Conservation (phyloP, 768 basidiomycete genomes). For the Hygrocybe punicea region DNA sequence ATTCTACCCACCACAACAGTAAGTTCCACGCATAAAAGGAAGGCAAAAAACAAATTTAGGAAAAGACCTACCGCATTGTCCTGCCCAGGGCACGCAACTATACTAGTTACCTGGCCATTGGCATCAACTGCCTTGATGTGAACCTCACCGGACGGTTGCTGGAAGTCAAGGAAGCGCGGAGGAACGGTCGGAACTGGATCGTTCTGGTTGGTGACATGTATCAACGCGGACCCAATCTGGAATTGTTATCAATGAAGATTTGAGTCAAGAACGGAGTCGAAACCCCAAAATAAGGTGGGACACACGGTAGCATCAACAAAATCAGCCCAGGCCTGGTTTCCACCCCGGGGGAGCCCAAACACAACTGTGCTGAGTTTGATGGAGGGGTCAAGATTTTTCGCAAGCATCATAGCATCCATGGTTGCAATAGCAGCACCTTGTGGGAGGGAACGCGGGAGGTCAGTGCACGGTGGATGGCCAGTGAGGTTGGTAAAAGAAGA, state of each 20-base stretch:
- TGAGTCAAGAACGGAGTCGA: background rate
- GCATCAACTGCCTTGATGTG: slow-evolving; percentile 38
- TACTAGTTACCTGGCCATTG: slow-evolving; percentile 24
- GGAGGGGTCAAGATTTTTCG: slow-evolving; percentile 33
- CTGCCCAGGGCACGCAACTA: slow-evolving; percentile 38
- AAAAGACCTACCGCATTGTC: slow-evolving; percentile 32
- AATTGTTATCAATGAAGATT: background rate
- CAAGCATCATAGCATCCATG: slow-evolving; percentile 43
- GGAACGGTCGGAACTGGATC: slow-evolving; percentile 44
- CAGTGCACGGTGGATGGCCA: background rate
- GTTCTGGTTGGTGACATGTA: slow-evolving; percentile 39
- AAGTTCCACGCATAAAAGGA: background rate
- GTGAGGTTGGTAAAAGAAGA: background rate
- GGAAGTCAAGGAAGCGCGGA: slow-evolving; percentile 35
- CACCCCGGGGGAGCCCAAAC: slow-evolving; percentile 46
- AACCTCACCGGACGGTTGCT: slow-evolving; percentile 40
- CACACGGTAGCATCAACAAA: slow-evolving; percentile 37
- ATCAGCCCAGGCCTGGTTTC: slow-evolving; percentile 44
- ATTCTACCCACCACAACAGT: slow-evolving; percentile 17
- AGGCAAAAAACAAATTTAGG: background rate
- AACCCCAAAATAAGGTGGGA: background rate
- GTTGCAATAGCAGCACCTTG: slow-evolving; percentile 45
- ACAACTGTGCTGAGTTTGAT: slow-evolving; percentile 33
- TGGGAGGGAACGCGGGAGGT: background rate
- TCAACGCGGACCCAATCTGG: slow-evolving; percentile 29